Percentiles rank a stretch among this genome's conserved stretches.
Evolutionary conservation across 1,284 basidiomycete species (phyloP).

Genomic region (Tremellales sp.): DNA sequence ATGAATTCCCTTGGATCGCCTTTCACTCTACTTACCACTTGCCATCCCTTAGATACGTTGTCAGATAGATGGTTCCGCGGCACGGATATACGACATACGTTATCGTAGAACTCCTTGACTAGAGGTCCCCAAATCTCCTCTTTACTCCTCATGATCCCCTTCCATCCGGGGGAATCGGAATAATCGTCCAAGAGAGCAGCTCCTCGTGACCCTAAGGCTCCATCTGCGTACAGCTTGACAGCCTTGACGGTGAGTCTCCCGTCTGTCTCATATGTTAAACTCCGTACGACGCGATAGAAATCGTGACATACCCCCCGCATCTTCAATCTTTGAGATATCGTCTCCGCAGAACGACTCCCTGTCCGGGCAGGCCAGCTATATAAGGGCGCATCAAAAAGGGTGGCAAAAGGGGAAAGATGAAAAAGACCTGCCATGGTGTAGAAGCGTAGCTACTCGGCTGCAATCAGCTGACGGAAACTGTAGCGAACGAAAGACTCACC

Average conservation of each 20-base stretch:
- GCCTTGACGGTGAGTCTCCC: constrained; percentile 65
- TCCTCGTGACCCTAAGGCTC: constrained; percentile 86
- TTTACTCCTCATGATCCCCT: constrained; percentile 63
- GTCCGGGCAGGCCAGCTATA: constrained; percentile 49
- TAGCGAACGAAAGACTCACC: constrained; percentile 49
- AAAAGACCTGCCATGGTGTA: constrained; percentile 65
- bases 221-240: constrained; percentile 74
- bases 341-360: constrained; percentile 64
- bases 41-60: constrained; percentile 41
- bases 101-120: constrained; percentile 62
- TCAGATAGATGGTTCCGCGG: not conserved
- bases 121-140: constrained; percentile 56
- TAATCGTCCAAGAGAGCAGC: constrained; percentile 84
- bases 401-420: not conserved
- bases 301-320: constrained; percentile 53
- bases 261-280: too few relatives aligned
- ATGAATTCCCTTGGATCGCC: constrained; percentile 5
- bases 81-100: constrained; percentile 52
- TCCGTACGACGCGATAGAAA: not conserved
- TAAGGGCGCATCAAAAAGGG: not conserved
- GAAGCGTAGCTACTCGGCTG: constrained; percentile 58
- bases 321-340: constrained; percentile 58
- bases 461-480: not conserved
- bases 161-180: constrained; percentile 66
- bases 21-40: constrained; percentile 40